Evolutionary conservation across 768 basidiomycete genomes (phyloP).

Genomic region (Mycena albidolilacea): DNA sequence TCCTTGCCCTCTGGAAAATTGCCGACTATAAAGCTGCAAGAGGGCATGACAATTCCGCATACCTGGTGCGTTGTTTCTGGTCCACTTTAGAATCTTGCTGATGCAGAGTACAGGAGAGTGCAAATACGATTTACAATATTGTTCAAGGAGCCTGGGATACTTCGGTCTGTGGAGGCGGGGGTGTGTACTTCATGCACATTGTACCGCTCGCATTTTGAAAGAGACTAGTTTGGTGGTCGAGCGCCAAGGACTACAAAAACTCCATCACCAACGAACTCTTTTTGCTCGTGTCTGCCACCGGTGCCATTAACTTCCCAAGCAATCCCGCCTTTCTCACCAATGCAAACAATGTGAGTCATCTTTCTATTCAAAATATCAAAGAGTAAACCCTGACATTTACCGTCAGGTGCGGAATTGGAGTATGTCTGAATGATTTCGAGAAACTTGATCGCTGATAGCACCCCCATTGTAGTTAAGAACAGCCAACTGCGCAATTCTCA

Average conservation of each 20-base stretch:
- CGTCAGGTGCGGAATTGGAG: conserved; percentile 54
- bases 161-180: conserved; percentile 65
- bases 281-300: conserved; percentile 64
- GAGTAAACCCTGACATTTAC: not conserved
- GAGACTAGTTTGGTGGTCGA: conserved; percentile 69
- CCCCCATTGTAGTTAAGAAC: conserved; percentile 48
- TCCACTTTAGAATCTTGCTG: not conserved
- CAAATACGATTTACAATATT: conserved; percentile 63
- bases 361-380: not conserved
- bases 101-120: conserved; percentile 54
- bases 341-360: conserved; percentile 57
- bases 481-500: conserved; percentile 63
- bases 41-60: conserved; percentile 51
- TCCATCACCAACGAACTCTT: conserved; percentile 73
- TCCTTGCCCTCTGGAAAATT: conserved; percentile 70
- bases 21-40: conserved; percentile 65
- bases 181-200: conserved; percentile 43
- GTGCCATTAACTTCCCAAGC: conserved; percentile 57
- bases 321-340: conserved; percentile 60
- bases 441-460: not conserved
- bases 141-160: conserved; percentile 66
- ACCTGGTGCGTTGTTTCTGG: conserved; percentile 44
- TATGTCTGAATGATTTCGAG: conserved; percentile 35
- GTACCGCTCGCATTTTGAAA: not conserved
- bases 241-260: conserved; percentile 70